phyloP scores from a whole-genome alignment of 352 stramenopile genomes.

The Pythium phragmitis region DNA sequence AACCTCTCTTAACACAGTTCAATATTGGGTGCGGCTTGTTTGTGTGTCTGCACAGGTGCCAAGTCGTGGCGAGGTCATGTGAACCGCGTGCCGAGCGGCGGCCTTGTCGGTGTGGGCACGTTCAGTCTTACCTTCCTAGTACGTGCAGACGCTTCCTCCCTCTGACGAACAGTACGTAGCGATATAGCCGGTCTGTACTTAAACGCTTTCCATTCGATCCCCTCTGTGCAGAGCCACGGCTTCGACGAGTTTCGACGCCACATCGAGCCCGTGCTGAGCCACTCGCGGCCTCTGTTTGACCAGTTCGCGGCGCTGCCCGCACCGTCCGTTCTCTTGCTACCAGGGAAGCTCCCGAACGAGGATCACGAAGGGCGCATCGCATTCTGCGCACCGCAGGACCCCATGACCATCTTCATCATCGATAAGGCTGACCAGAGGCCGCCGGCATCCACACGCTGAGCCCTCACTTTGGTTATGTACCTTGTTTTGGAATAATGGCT shows the following conservation, averaged over 20 bases:
- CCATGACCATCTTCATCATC: slow-evolving; percentile 71
- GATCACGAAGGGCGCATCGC: slow-evolving; percentile 35
- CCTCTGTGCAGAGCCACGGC: slow-evolving; percentile 45
- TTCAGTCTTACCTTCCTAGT: slow-evolving; percentile 70
- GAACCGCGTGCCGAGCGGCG: slow-evolving; percentile 67
- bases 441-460: background rate
- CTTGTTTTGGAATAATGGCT: slow-evolving; percentile 7
- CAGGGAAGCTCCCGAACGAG: slow-evolving; percentile 45
- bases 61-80: slow-evolving; percentile 68
- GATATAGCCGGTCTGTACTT: no score
- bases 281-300: slow-evolving; percentile 47
- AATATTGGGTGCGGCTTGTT: background rate
- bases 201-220: background rate
- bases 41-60: slow-evolving; percentile 30
- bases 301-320: slow-evolving; percentile 51
- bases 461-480: background rate
- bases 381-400: slow-evolving; percentile 57
- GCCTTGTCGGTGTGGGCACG: slow-evolving; percentile 54
- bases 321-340: slow-evolving; percentile 72
- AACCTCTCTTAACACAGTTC: background rate
- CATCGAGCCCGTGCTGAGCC: slow-evolving; percentile 55
- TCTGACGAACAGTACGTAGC: no score
- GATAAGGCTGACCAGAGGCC: slow-evolving; percentile 7
- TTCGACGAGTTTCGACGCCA: slow-evolving; percentile 80
- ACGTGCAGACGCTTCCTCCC: background rate